Base-by-base conservation (phyloP, 2,329 filamentous ascomycete genomes). In the Chaetomium globosum region DNA sequence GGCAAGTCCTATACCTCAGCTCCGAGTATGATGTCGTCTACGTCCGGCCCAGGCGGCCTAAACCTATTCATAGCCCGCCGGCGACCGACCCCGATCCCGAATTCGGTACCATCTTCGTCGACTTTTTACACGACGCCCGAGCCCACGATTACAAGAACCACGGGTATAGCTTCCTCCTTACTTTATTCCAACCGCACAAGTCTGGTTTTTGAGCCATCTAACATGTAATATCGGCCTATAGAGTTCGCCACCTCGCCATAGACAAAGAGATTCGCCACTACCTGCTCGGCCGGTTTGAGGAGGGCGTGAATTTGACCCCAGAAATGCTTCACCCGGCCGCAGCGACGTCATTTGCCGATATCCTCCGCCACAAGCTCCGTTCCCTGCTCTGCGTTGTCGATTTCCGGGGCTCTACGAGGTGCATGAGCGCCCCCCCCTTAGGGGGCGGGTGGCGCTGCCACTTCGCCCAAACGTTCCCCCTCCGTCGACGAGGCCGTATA, bases 391-490 rank as follows among this genome's bases (percentile, higher is more conserved):
- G 4, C 43, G 10, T 59, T 8, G 43, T 59, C 26, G 3, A 33
- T 16, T 59, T 59, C 26, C 43, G 57, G 2, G 4, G 4, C 19
- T 19, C 9, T 16, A 26, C 16, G 5, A n/a, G 57, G 12, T 43
- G 57, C 26, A 31, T 59, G 43, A 9, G 26, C 49, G 30, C 10
- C n/a, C 26, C 57, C 39, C 9, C 23, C 12, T 10, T n/a, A 43
- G 16, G 36, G 36, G 26, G 28, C 13, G 52, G 33, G 12, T 57
- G 21, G 10, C 36, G 3, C 33, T 43, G 4, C 30, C 58, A 52
- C 58, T 60, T 60, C 21, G 48, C 58, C 48, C 58, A 60, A 26
- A 60, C 46, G 8, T 60, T 60, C 46, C 57, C 57, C 8, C 26
- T 59, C 16, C 28, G 30, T 6, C 19, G 46, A n/a, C 58, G 46